Percentiles rank a stretch among this genome's conserved stretches.
Conservation (phyloP, 169 alveolate genomes). For the Eimeria sp. region DNA sequence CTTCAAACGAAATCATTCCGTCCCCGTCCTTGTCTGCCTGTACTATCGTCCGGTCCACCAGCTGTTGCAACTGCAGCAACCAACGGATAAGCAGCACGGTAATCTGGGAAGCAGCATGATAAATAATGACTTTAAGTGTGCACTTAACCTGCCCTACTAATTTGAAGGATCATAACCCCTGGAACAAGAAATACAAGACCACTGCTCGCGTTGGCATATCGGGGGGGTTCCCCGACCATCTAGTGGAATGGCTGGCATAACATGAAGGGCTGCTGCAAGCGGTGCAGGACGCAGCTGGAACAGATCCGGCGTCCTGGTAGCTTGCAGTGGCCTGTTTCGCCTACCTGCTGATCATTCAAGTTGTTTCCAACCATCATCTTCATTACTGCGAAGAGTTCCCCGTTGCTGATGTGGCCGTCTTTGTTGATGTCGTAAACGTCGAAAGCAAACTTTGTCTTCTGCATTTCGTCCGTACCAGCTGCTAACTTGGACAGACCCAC, state of each 20-base stretch:
- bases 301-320: neutral
- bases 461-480: slow-evolving; percentile 95
- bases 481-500: slow-evolving; percentile 96
- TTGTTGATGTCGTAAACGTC: slow-evolving; percentile 97
- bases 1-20: slow-evolving; percentile 98
- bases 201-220: neutral
- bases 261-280: neutral
- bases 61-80: slow-evolving; percentile 94
- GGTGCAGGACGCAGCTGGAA: neutral
- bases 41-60: slow-evolving; percentile 98
- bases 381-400: slow-evolving; percentile 98
- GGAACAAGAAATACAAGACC: neutral
- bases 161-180: neutral
- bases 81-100: neutral
- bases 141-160: neutral
- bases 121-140: neutral
- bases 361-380: slow-evolving; percentile 99
- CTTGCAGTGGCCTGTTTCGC: neutral
- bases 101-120: neutral
- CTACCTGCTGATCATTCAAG: slow-evolving; percentile 96
- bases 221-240: neutral
- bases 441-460: slow-evolving; percentile 97
- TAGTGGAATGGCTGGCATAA: neutral
- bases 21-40: slow-evolving; percentile 99
- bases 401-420: slow-evolving; percentile 98